Evolutionary conservation across 257 asterid genomes (phyloP).

Genomic region (Solanum ossicruentum): DNA sequence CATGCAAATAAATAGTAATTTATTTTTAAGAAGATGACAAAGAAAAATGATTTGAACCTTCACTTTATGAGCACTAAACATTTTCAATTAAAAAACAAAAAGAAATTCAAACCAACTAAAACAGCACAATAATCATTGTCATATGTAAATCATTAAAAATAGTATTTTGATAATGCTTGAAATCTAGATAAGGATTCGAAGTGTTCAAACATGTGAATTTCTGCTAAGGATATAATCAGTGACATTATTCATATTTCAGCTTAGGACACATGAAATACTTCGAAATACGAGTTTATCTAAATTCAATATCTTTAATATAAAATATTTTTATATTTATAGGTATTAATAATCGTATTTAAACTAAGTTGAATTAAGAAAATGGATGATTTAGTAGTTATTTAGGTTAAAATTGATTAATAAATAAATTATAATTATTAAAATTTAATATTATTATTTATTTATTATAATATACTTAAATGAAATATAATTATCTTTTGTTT

Average conservation of each 20-base stretch:
- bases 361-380: background rate
- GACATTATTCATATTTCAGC: background rate
- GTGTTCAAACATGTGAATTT: background rate
- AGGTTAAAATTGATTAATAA: background rate
- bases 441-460: background rate
- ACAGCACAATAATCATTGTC: background rate
- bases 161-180: background rate
- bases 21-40: background rate
- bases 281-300: accelerated
- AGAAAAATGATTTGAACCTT: background rate
- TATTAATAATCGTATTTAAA: background rate
- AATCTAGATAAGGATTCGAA: background rate
- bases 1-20: background rate
- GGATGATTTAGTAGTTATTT: no score
- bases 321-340: no score
- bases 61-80: background rate
- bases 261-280: background rate
- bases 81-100: no score
- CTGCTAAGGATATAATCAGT: background rate
- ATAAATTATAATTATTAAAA: background rate
- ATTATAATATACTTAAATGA: background rate
- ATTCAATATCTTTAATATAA: accelerated
- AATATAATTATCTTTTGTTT: background rate
- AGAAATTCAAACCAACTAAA: background rate
- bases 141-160: background rate